These are phyloP conservation scores for Russula ochroleuca DNA, from an alignment of 768 basidiomycete genomes.

Conservation along the genomic window DNA sequence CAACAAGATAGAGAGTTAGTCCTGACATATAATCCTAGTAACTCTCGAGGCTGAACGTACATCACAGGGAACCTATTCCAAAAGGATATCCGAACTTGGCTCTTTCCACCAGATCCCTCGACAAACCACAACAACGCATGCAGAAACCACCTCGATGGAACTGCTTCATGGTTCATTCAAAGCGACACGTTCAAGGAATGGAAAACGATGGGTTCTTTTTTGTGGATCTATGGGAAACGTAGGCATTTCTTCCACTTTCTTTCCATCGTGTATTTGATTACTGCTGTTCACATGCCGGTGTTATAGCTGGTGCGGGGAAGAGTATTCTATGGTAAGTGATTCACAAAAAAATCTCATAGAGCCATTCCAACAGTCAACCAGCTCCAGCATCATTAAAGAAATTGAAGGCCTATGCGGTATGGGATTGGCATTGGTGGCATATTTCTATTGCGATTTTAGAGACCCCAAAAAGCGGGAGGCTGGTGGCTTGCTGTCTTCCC, in stretches of 20 bases:
- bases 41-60: neutral
- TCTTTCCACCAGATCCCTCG: neutral
- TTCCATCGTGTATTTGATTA: neutral
- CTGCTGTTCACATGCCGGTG: too few relatives aligned
- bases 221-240: neutral
- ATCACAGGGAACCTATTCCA: neutral
- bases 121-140: neutral
- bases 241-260: too few relatives aligned
- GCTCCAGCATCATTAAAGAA: neutral
- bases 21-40: neutral
- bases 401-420: neutral
- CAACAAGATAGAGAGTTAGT: neutral
- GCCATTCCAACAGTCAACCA: neutral
- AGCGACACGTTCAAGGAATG: neutral
- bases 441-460: slow-evolving; percentile 3
- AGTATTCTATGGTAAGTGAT: neutral
- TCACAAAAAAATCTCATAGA: too few relatives aligned
- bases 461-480: neutral
- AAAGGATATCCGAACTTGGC: neutral
- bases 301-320: neutral
- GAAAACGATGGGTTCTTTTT: neutral
- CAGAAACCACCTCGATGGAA: neutral
- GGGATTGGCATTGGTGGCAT: neutral
- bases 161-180: neutral
- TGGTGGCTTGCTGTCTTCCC: neutral